Conservation (phyloP, 176 grass and related monocot species). For the Oropetium thomaeum region DNA sequence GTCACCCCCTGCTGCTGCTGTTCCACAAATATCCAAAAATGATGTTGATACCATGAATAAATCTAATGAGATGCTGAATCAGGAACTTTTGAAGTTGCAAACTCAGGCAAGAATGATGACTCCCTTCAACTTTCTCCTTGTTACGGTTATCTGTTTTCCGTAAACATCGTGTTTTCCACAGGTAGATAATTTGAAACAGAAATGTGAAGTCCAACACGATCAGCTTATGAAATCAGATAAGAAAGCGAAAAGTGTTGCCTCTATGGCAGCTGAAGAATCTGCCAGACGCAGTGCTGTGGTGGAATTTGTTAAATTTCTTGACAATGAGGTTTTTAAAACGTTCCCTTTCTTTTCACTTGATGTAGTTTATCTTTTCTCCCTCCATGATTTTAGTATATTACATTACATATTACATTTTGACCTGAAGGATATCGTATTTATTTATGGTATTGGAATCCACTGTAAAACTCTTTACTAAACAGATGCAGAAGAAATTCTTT, state of each 20-base stretch:
- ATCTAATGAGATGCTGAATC: conserved; percentile 58
- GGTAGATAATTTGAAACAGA: conserved; percentile 56
- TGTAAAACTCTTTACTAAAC: not conserved
- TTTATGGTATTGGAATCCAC: not conserved
- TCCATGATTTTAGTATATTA: not conserved
- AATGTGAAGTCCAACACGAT: conserved; percentile 53
- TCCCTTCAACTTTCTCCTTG: conserved; percentile 11
- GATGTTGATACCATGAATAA: conserved; percentile 50
- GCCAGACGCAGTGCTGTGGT: conserved; percentile 40
- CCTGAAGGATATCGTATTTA: not conserved
- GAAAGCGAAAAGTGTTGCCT: conserved; percentile 32
- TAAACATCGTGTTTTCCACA: conserved; percentile 24
- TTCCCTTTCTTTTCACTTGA: not conserved
- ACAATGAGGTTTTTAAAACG: conserved; percentile 45
- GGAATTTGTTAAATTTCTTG: conserved; percentile 57
- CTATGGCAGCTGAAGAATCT: conserved; percentile 50
- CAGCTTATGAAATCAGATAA: conserved; percentile 47
- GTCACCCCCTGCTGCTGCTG: conserved; percentile 30
- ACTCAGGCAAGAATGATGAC: conserved; percentile 32
- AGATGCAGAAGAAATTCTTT: conserved; percentile 6
- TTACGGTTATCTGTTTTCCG: conserved; percentile 1
- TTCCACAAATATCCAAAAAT: conserved; percentile 42
- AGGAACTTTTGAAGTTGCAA: conserved; percentile 62
- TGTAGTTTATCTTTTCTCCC: not conserved
- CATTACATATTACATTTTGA: not conserved